phyloP scores from a whole-genome alignment of 164 flowering plant genomes.

The Umbellularia californica region DNA sequence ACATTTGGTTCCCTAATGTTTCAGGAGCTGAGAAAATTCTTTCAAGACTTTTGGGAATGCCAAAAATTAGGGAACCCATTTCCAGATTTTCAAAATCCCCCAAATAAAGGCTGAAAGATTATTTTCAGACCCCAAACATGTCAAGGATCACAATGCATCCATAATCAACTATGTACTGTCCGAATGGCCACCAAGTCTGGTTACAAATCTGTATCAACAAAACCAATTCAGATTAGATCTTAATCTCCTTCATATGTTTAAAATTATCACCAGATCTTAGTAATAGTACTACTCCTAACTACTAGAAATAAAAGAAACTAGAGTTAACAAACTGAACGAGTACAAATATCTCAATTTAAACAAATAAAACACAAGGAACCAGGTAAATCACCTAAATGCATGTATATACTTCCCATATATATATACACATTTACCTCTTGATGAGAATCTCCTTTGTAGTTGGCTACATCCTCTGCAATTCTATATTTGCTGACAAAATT shows the following conservation, averaged over 20 bases:
- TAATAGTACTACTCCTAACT: conserved; percentile 10
- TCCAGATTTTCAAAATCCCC: neutral
- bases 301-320: conserved; percentile 4
- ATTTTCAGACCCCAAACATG: neutral
- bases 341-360: conserved; percentile 26
- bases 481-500: conserved; percentile 1
- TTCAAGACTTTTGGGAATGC: neutral
- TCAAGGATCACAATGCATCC: neutral
- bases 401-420: conserved; percentile 13
- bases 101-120: neutral
- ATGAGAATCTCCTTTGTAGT: conserved; percentile 17
- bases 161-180: conserved; percentile 19
- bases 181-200: conserved; percentile 17
- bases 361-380: conserved; percentile 12
- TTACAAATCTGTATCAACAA: conserved; percentile 42
- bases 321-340: conserved; percentile 16
- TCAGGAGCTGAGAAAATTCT: neutral
- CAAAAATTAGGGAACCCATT: neutral
- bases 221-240: conserved; percentile 31
- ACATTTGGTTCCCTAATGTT: neutral
- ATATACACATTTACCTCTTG: conserved; percentile 50
- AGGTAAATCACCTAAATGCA: conserved; percentile 21
- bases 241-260: conserved; percentile 13
- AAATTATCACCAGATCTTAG: conserved; percentile 7
- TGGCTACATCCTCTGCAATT: conserved; percentile 8